Percentiles rank a stretch among this genome's conserved stretches.
Evolutionary conservation across 805 yeast genomes (phyloP).

Genomic region (Millerozyma miso): DNA sequence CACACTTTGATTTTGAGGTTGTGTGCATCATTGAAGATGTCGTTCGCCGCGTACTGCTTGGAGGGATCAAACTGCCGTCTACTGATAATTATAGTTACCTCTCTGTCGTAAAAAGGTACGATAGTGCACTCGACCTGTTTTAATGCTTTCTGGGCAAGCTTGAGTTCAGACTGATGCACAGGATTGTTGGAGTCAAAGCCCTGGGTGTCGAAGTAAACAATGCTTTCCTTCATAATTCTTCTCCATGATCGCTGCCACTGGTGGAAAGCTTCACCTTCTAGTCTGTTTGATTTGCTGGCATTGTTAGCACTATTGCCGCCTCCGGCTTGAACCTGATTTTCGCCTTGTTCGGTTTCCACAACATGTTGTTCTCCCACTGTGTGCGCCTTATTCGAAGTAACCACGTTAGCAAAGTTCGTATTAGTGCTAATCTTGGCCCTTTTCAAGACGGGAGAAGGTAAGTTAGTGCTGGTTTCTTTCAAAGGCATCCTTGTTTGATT

Average conservation of each 20-base stretch:
- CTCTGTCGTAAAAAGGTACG: slow-evolving; percentile 47
- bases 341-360: not conserved
- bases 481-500: slow-evolving; percentile 27
- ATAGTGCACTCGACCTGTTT: slow-evolving; percentile 46
- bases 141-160: slow-evolving; percentile 41
- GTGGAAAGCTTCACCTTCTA: slow-evolving; percentile 44
- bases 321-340: slow-evolving; percentile 1
- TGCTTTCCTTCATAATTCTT: slow-evolving; percentile 53
- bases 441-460: slow-evolving; percentile 34
- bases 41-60: slow-evolving; percentile 45
- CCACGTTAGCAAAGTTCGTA: not conserved
- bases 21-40: slow-evolving; percentile 63
- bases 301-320: not conserved
- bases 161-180: slow-evolving; percentile 33
- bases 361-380: slow-evolving; percentile 1
- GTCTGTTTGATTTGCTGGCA: slow-evolving; percentile 16
- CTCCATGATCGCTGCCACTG: slow-evolving; percentile 68
- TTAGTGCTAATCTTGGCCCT: slow-evolving; percentile 20
- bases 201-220: slow-evolving; percentile 58
- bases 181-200: slow-evolving; percentile 38
- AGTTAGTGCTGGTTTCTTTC: slow-evolving; percentile 37
- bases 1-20: slow-evolving; percentile 72
- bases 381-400: slow-evolving; percentile 5
- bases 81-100: slow-evolving; percentile 72
- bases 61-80: slow-evolving; percentile 46